phyloP scores from a whole-genome alignment of 2,329 filamentous ascomycete genomes.

The Drechslerella coelobrocha region DNA sequence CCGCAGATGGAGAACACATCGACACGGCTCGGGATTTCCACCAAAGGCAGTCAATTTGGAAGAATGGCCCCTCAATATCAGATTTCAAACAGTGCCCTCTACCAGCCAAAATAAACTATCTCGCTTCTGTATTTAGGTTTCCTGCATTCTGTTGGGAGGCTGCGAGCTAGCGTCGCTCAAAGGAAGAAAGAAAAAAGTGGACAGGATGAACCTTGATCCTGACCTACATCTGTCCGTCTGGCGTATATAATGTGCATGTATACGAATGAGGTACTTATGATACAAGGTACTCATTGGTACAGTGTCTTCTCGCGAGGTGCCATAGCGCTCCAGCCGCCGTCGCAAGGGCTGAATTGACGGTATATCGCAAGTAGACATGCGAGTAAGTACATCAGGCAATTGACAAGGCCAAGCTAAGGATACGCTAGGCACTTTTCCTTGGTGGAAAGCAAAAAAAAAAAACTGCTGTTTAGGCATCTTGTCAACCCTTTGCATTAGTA shows the following conservation, averaged over 20 bases:
- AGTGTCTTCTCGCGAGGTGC: slow-evolving; percentile 24
- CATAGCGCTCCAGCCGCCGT: slow-evolving; percentile 45
- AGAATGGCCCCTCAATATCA: slow-evolving; percentile 24
- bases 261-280: not conserved
- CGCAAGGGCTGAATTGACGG: slow-evolving; percentile 44
- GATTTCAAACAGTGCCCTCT: slow-evolving; percentile 26
- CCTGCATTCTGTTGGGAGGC: slow-evolving; percentile 42
- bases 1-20: slow-evolving; percentile 10
- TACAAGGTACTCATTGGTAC: slow-evolving; percentile 38
- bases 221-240: slow-evolving; percentile 1
- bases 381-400: not conserved
- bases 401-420: slow-evolving; percentile 1
- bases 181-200: slow-evolving; percentile 13
- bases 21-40: slow-evolving; percentile 35
- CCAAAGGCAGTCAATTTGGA: slow-evolving; percentile 35
- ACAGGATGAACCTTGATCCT: slow-evolving; percentile 35
- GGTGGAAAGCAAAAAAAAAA: slow-evolving; percentile 4
- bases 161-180: slow-evolving; percentile 8
- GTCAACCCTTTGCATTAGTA: slow-evolving; percentile 35
- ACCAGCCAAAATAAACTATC: slow-evolving; percentile 50
- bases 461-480: slow-evolving; percentile 48
- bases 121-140: slow-evolving; percentile 51
- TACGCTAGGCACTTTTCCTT: not conserved
- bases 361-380: not conserved
- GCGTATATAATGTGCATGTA: not conserved